These are phyloP conservation scores for Rhodofomes roseus DNA, from an alignment of 1,284 basidiomycete species.

Conservation along the genomic window DNA sequence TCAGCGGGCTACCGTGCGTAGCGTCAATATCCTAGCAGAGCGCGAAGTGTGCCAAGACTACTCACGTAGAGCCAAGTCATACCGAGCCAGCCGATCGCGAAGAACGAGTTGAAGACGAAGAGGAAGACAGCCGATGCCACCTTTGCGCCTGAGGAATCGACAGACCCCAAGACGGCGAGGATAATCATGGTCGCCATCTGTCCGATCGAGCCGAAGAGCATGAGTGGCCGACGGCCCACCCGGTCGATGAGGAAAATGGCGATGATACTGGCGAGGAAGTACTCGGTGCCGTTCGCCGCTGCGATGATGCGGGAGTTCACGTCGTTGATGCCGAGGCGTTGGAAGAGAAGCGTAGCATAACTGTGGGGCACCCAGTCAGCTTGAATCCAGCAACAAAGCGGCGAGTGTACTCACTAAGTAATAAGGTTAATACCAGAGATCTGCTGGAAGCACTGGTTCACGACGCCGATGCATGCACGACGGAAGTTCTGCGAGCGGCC, in stretches of 20 bases:
- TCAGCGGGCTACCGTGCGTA: constrained; percentile 49
- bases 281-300: constrained; percentile 68
- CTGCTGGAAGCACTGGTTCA: constrained; percentile 71
- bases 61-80: constrained; percentile 69
- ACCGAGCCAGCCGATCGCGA: constrained; percentile 70
- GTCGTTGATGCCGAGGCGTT: constrained; percentile 56
- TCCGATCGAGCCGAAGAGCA: constrained; percentile 68
- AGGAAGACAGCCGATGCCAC: constrained; percentile 57
- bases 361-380: too few species aligned
- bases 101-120: constrained; percentile 70
- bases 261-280: constrained; percentile 58
- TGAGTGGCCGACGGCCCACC: constrained; percentile 60
- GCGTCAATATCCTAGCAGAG: background rate
- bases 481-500: constrained; percentile 65
- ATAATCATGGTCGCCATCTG: constrained; percentile 61
- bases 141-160: constrained; percentile 43
- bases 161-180: constrained; percentile 50
- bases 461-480: constrained; percentile 52
- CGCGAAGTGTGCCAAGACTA: too few species aligned
- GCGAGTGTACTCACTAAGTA: constrained; percentile 37
- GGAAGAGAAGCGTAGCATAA: constrained; percentile 54
- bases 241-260: constrained; percentile 60
- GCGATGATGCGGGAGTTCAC: constrained; percentile 64
- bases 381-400: too few species aligned
- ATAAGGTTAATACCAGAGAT: constrained; percentile 65